Conservation (phyloP, 331 rosid species). For the Cydonia oblonga region DNA sequence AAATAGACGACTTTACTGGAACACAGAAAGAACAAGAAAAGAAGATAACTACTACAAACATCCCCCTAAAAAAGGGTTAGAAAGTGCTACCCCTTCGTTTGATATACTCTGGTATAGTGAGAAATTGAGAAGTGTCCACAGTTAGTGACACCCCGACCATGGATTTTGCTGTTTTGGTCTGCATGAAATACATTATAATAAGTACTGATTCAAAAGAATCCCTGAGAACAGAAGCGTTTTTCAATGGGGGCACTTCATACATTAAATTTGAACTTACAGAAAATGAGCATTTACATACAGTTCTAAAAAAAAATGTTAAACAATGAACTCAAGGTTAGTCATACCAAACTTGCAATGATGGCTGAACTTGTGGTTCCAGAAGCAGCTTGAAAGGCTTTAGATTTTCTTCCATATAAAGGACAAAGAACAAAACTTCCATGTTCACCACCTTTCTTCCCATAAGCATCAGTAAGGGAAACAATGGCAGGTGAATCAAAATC, state of each 20-base stretch:
- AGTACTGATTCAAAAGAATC: slow-evolving; percentile 15
- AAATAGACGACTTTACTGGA: background rate
- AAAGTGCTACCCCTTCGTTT: slow-evolving; percentile 68
- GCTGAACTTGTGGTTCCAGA: slow-evolving; percentile 70
- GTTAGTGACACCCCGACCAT: slow-evolving; percentile 66
- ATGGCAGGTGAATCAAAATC: slow-evolving; percentile 89
- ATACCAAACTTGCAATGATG: slow-evolving; percentile 78
- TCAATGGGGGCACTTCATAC: background rate
- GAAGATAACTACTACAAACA: slow-evolving; percentile 6
- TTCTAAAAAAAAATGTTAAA: background rate
- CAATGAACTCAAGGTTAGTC: slow-evolving; percentile 8
- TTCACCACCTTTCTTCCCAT: slow-evolving; percentile 61
- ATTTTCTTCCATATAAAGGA: slow-evolving; percentile 88
- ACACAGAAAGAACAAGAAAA: background rate
- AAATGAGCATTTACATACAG: slow-evolving; percentile 4
- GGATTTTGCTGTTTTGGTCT: slow-evolving; percentile 97
- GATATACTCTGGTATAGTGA: slow-evolving; percentile 58
- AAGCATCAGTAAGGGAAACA: slow-evolving; percentile 59
- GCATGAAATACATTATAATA: slow-evolving; percentile 21
- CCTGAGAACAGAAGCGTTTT: background rate
- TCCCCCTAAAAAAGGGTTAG: background rate
- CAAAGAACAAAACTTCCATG: slow-evolving; percentile 85
- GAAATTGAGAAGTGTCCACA: slow-evolving; percentile 71
- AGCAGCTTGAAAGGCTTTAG: slow-evolving; percentile 92
- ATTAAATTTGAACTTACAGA: slow-evolving; percentile 9